Base-by-base conservation (phyloP, 2,329 filamentous ascomycete species). In the Cladosporium sp. region DNA sequence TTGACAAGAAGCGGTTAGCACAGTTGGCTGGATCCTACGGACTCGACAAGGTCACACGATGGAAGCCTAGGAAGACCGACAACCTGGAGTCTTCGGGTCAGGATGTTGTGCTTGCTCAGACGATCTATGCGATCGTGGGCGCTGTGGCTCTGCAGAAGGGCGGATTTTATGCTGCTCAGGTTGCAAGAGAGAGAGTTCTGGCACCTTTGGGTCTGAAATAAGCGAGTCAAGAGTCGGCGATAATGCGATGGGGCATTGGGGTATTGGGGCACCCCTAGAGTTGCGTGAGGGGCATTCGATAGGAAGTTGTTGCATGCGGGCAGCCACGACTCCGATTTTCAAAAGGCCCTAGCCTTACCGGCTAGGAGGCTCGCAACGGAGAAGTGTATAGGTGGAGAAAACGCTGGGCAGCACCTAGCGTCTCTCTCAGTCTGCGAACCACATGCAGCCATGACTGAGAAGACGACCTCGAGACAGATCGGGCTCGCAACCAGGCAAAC, bases 91-190 rank as follows among this genome's bases (percentile, higher is more conserved):
- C 82, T 21, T 97, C 92, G 0, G 95, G 95, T 70, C 78, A 90
- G 30, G 86, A 91, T 28, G 82, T 89, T 4, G 89, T 98, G 26
- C 81, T 96, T 64, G 86, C 90, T 58, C 89, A 92, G 67, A 87
- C 92, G 3, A 73, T 99, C 64, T 92, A 93, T 76, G 92, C 93
- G 54, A 90, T 99, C 64, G 81, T 98, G 53, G 95, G 95, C 25
- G 95, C 95, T 13, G 79, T 99, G 62, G 89, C 92, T n/a, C 81
- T 99, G 74, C 92, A 97, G 78, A 88, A 91, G 71, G 95, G 95
- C 56, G 91, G 90, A 43, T 88, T 89, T 53, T 86, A 91, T 64
- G 93, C 94, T 65, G 89, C 88, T 69, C 85, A 86, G 76, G 79
- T 96, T 62, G 88, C 91, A 56, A 87, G 88, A 75, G 91, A 97